Base-by-base conservation (phyloP, 108 stramenopile genomes). In the Fragilaria radians region DNA sequence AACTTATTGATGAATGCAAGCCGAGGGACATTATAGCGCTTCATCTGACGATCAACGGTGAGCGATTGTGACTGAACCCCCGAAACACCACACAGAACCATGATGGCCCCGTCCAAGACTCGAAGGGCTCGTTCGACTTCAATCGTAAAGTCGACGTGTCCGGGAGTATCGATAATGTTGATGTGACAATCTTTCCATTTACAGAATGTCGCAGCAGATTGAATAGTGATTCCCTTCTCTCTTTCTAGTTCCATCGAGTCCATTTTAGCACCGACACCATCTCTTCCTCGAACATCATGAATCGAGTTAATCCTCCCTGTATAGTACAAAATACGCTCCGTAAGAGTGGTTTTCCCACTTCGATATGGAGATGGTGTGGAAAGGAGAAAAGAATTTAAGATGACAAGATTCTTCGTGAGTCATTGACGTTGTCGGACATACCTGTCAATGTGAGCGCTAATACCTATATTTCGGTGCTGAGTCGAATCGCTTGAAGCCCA, bases 201-300 rank as follows among this genome's bases (percentile, higher is more conserved):
- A 71, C 96, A 97, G 77, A 91, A 97, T 23, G 99, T 99, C n/a
- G 99, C 99, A 22, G 99, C 99, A 55, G 83, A 86, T 69, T 97
- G 91, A 77, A 99, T 98, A 32, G 97, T 99, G 61, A 98, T 99
- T 30, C 97, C 97, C 71, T 97, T 97, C 75, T 99, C 95, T 34
- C 96, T 74, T 66, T 99, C 99, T 45, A 99, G 70, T 52, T 98
- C 99, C 99, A 99, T 99, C 57, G 74, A 78, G 76, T 99, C 99
- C 99, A 99, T 99, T 67, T 98, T 99, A 59, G 99, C 99, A 19
- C 98, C 98, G n/a, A 98, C 95, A 2, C 97, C 97, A 67, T 95
- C 93, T 62, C 92, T 94, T 4, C 95, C 93, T 18, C 93, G 79
- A n/a, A 99, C 98, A 65, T 99, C 99, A 67, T 99, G 97, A 63